A percentile compares a stretch with the other conserved stretches of the same genome.
These are phyloP conservation scores for Oemleria cerasiformis DNA, from an alignment of 306 rosid species.

Conservation along the genomic window DNA sequence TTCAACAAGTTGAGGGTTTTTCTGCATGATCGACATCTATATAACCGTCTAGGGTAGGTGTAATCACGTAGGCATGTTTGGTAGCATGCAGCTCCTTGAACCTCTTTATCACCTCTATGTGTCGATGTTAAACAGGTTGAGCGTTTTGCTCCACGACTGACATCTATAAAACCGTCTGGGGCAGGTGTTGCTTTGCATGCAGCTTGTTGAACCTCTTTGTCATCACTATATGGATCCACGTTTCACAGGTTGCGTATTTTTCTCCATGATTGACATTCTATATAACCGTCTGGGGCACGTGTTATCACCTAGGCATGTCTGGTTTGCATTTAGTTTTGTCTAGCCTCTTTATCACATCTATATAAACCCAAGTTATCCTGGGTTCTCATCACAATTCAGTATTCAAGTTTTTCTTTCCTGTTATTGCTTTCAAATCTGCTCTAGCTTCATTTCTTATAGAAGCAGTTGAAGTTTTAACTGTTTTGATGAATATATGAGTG, in stretches of 20 bases:
- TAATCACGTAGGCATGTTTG: not conserved
- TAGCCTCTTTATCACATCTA: conserved; percentile 10
- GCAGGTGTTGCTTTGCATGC: conserved; percentile 21
- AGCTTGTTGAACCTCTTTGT: not conserved
- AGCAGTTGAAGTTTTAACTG: conserved; percentile 1
- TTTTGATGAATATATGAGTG: not conserved
- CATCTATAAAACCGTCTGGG: conserved; percentile 1
- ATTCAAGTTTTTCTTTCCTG: conserved; percentile 6
- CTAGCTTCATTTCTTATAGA: not conserved
- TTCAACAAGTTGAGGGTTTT: not conserved
- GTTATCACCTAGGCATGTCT: conserved; percentile 10
- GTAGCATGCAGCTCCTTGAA: conserved; percentile 11
- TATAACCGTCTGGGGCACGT: conserved; percentile 4
- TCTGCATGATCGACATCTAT: not conserved
- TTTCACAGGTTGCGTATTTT: not conserved
- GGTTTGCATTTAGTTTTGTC: conserved; percentile 13
- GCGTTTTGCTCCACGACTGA: not conserved
- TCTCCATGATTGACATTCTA: not conserved
- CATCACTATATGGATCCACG: not conserved
- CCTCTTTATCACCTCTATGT: conserved; percentile 7
- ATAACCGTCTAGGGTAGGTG: conserved; percentile 8
- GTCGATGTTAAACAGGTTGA: not conserved
- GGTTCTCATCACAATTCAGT: conserved; percentile 3
- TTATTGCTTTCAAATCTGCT: not conserved
- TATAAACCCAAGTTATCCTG: not conserved